These are phyloP conservation scores for Carex cristatella DNA, from an alignment of 176 grass and related monocot species.

Conservation along the genomic window DNA sequence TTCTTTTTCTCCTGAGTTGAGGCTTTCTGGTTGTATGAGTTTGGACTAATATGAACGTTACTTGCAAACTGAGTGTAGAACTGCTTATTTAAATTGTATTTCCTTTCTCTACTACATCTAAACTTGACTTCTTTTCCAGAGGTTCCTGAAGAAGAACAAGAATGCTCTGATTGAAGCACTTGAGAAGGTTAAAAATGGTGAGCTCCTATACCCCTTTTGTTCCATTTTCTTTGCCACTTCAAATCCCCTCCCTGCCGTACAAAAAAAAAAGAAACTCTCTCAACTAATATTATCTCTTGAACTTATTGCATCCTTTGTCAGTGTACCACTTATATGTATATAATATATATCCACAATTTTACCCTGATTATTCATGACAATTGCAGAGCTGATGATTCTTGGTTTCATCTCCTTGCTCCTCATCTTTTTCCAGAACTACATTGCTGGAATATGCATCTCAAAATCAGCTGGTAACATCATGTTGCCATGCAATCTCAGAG, in stretches of 20 bases:
- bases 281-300: too few relatives aligned
- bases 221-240: too few relatives aligned
- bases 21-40: too few relatives aligned
- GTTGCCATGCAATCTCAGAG: conserved; percentile 41
- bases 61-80: too few relatives aligned
- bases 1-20: too few relatives aligned
- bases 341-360: too few relatives aligned
- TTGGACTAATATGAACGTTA: too few relatives aligned
- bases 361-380: neutral
- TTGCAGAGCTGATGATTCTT: conserved; percentile 77
- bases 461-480: conserved; percentile 36
- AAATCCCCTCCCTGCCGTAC: too few relatives aligned
- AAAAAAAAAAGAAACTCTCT: too few relatives aligned
- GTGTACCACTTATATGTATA: neutral
- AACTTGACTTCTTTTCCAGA: conserved; percentile 32
- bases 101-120: neutral
- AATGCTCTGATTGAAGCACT: conserved; percentile 73
- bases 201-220: neutral
- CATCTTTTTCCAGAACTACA: conserved; percentile 40
- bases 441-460: conserved; percentile 63
- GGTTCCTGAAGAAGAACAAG: conserved; percentile 63
- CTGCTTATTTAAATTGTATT: too few relatives aligned
- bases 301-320: too few relatives aligned
- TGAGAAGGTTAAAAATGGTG: conserved; percentile 80
- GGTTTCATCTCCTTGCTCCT: conserved; percentile 88